A percentile compares a stretch with the other conserved stretches of the same genome.
phyloP scores from a whole-genome alignment of 2,329 filamentous ascomycete genomes.

The Ascocoryne sarcoides region DNA sequence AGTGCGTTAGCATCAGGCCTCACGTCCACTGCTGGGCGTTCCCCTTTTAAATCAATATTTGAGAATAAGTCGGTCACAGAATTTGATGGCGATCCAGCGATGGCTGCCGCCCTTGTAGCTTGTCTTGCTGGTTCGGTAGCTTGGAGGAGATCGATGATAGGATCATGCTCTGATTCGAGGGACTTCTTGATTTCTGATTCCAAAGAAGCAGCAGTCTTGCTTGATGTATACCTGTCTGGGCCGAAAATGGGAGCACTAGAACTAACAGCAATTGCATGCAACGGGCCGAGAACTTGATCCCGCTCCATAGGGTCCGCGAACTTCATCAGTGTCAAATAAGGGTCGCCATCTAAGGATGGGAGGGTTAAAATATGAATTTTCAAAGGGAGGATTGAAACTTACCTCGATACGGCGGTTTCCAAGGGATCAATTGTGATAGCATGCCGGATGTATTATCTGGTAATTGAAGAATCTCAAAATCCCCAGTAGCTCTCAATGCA shows the following conservation, averaged over 20 bases:
- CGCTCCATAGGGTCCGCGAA: slow-evolving; percentile 46
- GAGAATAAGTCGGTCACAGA: not conserved
- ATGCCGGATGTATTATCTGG: slow-evolving; percentile 50
- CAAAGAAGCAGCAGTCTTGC: slow-evolving; percentile 11
- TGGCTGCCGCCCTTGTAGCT: not conserved
- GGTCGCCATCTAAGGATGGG: slow-evolving; percentile 36
- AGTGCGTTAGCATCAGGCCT: no score
- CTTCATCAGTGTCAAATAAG: slow-evolving; percentile 48
- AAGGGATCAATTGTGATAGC: slow-evolving; percentile 51
- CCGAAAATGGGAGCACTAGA: slow-evolving; percentile 50
- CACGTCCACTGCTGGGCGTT: not conserved
- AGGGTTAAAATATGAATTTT: not conserved
- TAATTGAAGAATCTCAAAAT: slow-evolving; percentile 53
- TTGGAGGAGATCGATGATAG: slow-evolving; percentile 15
- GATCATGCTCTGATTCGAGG: slow-evolving; percentile 15
- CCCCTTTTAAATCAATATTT: not conserved
- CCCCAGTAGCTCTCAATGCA: slow-evolving; percentile 50
- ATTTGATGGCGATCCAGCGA: not conserved
- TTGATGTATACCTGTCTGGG: slow-evolving; percentile 36
- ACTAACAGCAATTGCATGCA: slow-evolving; percentile 45
- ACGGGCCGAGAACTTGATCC: slow-evolving; percentile 43
- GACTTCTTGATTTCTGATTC: slow-evolving; percentile 24
- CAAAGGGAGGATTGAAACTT: slow-evolving; percentile 7
- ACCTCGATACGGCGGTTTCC: slow-evolving; percentile 47
- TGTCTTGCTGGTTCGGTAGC: no score